phyloP scores from a whole-genome alignment of 352 stramenopile species.

The Phytophthora ohioensis region DNA sequence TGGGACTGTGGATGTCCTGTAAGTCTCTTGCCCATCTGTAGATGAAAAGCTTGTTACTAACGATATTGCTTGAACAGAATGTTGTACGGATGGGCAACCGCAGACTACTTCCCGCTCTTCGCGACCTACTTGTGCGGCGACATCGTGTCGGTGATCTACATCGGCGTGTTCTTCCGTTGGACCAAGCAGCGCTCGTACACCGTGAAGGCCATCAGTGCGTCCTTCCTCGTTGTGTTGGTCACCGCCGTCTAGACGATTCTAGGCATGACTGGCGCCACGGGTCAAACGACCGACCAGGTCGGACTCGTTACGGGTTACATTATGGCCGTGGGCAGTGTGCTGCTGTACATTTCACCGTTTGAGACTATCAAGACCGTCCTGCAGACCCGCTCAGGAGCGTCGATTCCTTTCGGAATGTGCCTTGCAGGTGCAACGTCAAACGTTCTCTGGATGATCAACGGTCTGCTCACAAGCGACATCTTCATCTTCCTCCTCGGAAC shows the following conservation, averaged over 20 bases:
- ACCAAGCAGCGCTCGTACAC: constrained; percentile 34
- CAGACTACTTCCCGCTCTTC: constrained; percentile 44
- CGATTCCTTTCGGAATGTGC: constrained; percentile 43
- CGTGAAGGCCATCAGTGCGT: constrained; percentile 27
- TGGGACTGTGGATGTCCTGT: constrained; percentile 51
- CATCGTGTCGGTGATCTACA: constrained; percentile 44
- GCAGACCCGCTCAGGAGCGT: constrained; percentile 37
- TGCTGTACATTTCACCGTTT: constrained; percentile 44
- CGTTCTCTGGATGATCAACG: constrained; percentile 51
- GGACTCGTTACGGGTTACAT: constrained; percentile 44
- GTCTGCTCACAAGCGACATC: constrained; percentile 43
- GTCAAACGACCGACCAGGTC: constrained; percentile 31
- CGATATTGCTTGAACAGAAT: constrained; percentile 30
- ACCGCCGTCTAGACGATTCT: constrained; percentile 35
- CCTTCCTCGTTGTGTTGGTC: constrained; percentile 22
- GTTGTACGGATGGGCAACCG: constrained; percentile 46
- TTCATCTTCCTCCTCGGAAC: constrained; percentile 47
- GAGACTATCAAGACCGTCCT: constrained; percentile 42
- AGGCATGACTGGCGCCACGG: constrained; percentile 30
- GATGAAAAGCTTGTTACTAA: constrained; percentile 14
- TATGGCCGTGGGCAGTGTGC: constrained; percentile 41
- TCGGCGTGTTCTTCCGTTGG: constrained; percentile 41
- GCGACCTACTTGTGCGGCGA: constrained; percentile 40
- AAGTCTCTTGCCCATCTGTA: constrained; percentile 19
- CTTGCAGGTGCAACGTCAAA: constrained; percentile 32